phyloP scores from a whole-genome alignment of 2,329 filamentous ascomycete species.

The Sordariomycetes sp. region DNA sequence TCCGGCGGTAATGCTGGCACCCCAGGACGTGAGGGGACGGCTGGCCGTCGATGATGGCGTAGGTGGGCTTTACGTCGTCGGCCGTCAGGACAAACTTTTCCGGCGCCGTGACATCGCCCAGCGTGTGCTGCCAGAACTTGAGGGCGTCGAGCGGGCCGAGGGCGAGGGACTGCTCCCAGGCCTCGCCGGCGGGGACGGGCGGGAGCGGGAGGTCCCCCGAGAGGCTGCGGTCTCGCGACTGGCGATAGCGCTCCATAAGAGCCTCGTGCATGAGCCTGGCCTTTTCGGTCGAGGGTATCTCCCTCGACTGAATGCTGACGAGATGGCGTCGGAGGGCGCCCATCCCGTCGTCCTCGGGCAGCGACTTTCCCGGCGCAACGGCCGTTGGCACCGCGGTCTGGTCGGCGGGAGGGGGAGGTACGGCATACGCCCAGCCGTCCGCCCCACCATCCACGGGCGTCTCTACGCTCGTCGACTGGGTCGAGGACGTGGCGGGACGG shows the following conservation, averaged over 20 bases:
- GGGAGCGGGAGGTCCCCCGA: conserved; percentile 7
- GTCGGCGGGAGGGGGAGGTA: neutral
- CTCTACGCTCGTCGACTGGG: conserved; percentile 19
- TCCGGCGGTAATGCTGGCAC: conserved; percentile 86
- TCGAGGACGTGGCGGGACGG: conserved; percentile 19
- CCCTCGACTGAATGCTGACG: conserved; percentile 49
- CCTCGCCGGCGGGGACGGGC: conserved; percentile 10
- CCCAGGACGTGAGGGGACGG: conserved; percentile 43
- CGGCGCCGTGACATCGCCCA: conserved; percentile 19
- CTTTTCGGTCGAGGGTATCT: conserved; percentile 48
- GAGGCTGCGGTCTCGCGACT: conserved; percentile 12
- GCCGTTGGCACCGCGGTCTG: neutral
- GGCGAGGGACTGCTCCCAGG: conserved; percentile 24
- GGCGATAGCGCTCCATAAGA: conserved; percentile 52
- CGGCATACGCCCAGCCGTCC: neutral
- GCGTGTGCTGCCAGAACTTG: conserved; percentile 42
- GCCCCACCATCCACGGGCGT: neutral
- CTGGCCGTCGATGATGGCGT: conserved; percentile 29
- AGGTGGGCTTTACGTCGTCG: conserved; percentile 55
- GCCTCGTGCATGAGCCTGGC: conserved; percentile 58
- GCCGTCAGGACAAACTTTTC: conserved; percentile 38
- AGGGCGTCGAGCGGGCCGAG: conserved; percentile 37
- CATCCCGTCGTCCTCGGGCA: conserved; percentile 76
- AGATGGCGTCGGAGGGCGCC: conserved; percentile 52
- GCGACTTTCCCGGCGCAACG: conserved; percentile 7